Evolutionary conservation across 768 basidiomycete species (phyloP).

Genomic region (Panus rudis): DNA sequence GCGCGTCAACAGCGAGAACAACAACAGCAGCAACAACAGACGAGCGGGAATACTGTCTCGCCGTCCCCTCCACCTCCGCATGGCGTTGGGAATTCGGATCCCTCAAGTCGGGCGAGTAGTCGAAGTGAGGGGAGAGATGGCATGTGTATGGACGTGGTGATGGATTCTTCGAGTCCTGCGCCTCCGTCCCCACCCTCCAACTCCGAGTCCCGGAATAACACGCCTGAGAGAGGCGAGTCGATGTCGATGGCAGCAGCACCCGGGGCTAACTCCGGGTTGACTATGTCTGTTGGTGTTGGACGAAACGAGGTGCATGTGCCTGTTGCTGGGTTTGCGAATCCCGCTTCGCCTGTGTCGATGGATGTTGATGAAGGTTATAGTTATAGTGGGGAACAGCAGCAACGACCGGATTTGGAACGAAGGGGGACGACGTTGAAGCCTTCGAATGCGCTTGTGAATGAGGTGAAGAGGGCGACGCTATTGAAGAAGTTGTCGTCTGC

Average conservation of each 20-base stretch:
- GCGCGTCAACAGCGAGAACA: no score
- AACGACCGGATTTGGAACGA: neutral
- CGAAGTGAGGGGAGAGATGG: constrained; percentile 13
- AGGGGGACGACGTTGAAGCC: constrained; percentile 2
- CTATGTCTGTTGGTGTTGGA: constrained; percentile 4
- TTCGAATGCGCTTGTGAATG: constrained; percentile 16
- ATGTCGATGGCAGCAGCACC: no score
- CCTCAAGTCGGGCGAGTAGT: constrained; percentile 3
- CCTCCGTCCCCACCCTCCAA: neutral
- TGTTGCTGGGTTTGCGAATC: constrained; percentile 12
- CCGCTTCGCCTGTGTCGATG: constrained; percentile 20
- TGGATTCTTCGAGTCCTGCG: neutral
- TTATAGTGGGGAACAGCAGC: neutral
- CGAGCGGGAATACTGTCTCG: no score
- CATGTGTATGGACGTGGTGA: neutral
- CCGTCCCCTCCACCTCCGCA: constrained; percentile 5
- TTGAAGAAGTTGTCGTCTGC: constrained; percentile 6
- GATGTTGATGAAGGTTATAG: constrained; percentile 18
- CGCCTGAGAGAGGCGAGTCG: constrained; percentile 11
- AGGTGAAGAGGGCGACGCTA: constrained; percentile 15
- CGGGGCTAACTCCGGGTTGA: neutral
- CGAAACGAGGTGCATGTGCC: constrained; percentile 16
- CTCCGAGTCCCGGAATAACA: no score
- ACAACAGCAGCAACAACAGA: constrained; percentile 1
- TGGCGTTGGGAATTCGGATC: constrained; percentile 17